A percentile compares a stretch with the other conserved stretches of the same genome.
Conservation (phyloP, 306 rosid species). For the Corylus heterophylla region DNA sequence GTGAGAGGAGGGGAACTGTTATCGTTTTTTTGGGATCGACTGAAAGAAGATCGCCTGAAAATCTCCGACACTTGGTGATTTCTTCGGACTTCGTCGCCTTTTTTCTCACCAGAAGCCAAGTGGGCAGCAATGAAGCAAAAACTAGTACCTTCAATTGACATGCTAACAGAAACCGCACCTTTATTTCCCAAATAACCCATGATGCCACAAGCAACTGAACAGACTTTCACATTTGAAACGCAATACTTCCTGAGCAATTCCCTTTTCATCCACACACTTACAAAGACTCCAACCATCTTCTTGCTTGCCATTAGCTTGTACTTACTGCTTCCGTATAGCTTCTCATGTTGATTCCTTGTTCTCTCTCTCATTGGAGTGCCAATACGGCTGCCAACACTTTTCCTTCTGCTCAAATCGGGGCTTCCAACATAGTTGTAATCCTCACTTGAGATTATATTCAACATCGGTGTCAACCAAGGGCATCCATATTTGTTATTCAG, state of each 20-base stretch:
- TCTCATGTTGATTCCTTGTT: slow-evolving; percentile 20
- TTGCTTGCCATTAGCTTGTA: slow-evolving; percentile 72
- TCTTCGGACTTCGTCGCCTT: slow-evolving; percentile 76
- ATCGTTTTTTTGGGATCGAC: slow-evolving; percentile 40
- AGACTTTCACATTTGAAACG: slow-evolving; percentile 73
- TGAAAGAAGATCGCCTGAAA: slow-evolving; percentile 68
- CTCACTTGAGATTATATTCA: slow-evolving; percentile 40
- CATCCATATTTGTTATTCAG: slow-evolving; percentile 55
- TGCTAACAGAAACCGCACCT: slow-evolving; percentile 84
- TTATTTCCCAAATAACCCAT: slow-evolving; percentile 97
- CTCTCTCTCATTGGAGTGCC: slow-evolving; percentile 25
- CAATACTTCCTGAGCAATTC: slow-evolving; percentile 52
- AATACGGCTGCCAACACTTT: slow-evolving; percentile 10
- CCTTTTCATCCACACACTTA: slow-evolving; percentile 77
- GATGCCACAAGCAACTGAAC: slow-evolving; percentile 91
- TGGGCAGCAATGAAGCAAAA: slow-evolving; percentile 89
- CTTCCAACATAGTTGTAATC: slow-evolving; percentile 17
- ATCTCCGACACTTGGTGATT: slow-evolving; percentile 79
- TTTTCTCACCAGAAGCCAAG: slow-evolving; percentile 88
- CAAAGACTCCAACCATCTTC: slow-evolving; percentile 95
- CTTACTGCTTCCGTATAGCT: slow-evolving; percentile 28
- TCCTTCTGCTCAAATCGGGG: slow-evolving; percentile 25
- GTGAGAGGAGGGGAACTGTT: slow-evolving; percentile 57
- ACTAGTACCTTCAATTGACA: slow-evolving; percentile 91
- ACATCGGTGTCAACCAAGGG: slow-evolving; percentile 57